These are phyloP conservation scores for Stromatinia cepivora DNA, from an alignment of 2,329 filamentous ascomycete genomes.

Conservation along the genomic window DNA sequence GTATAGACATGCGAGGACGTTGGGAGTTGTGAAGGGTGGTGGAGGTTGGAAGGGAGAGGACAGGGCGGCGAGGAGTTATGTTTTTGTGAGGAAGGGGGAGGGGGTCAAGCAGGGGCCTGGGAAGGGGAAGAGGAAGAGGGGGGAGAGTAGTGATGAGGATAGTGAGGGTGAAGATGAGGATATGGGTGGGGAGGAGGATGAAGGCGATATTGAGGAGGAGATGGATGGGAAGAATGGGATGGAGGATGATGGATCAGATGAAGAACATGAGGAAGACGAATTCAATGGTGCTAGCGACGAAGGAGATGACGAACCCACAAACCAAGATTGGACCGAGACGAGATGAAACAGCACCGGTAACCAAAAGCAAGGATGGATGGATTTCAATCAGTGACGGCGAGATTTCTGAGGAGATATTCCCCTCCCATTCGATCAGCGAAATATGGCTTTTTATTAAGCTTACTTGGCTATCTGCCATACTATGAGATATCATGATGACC, in stretches of 20 bases:
- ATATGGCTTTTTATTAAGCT: not conserved
- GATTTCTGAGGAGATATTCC: not conserved
- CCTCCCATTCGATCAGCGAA: not conserved
- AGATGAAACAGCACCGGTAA: not conserved
- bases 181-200: conserved; percentile 29
- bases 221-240: conserved; percentile 39
- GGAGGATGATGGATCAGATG: conserved; percentile 24
- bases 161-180: conserved; percentile 36
- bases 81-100: conserved; percentile 62
- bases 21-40: conserved; percentile 61
- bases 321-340: conserved; percentile 14
- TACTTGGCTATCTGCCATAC: conserved; percentile 5
- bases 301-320: not conserved
- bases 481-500: conserved; percentile 12
- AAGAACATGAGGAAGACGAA: not conserved
- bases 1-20: conserved; percentile 71
- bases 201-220: conserved; percentile 37
- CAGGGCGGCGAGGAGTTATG: conserved; percentile 56
- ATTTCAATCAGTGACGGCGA: too few relatives aligned
- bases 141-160: conserved; percentile 32
- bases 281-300: not conserved
- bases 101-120: conserved; percentile 38
- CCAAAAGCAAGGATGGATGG: not conserved
- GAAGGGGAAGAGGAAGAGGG: conserved; percentile 38
- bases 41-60: conserved; percentile 54